Evolutionary conservation across 176 grass and related monocot genomes (phyloP), one percentile per base, ranked within the genome.

Genomic region (Raddia distichophylla): DNA sequence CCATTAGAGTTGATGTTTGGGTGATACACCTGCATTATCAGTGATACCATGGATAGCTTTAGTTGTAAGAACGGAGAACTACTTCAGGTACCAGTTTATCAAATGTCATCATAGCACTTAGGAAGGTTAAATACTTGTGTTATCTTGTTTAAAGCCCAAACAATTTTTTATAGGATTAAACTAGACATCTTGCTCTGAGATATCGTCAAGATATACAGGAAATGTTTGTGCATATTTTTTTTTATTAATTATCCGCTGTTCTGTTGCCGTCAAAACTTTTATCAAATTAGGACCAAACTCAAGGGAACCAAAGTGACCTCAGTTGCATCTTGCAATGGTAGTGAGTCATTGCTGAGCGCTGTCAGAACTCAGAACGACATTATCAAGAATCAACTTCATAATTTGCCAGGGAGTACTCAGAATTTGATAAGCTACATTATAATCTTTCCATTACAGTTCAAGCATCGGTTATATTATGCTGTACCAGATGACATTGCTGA

Each of bases 1-100:
- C 92, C 92, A 59, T 89, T 94, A 35, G 92, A 94, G 76, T 94
- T 94, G 74, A 94, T 94, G 80, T 89, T 94, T 13, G 92, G 92
- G 83, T 91, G 89, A 73, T 91, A 94, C 53, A 94, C 89, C 92
- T 94, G 77, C 50, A 86, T 50, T 35, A 9, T 47, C 74, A 27
- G 11, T 19, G 9, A 82, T 78, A n/a, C 34, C 10, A 73, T 69
- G 32, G 22, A 81, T 60, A 17, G 0, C 33, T 52, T 80, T 84
- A 74, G 22, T 58, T 5, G n/a, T 20, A 3, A 79, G 18, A 58
- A 79, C 77, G 45, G 64, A 60, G 3, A 37, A 79, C 14, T 63
- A 34, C 58, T 50, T 40, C 9, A 52, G 50, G 32, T 18, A 47
- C 5, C 12, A 67, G 12, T 60, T 8, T 84, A 59, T 74, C 0